These are phyloP conservation scores for Starmerella etchellsii DNA, from an alignment of 805 yeast species.

Conservation along the genomic window DNA sequence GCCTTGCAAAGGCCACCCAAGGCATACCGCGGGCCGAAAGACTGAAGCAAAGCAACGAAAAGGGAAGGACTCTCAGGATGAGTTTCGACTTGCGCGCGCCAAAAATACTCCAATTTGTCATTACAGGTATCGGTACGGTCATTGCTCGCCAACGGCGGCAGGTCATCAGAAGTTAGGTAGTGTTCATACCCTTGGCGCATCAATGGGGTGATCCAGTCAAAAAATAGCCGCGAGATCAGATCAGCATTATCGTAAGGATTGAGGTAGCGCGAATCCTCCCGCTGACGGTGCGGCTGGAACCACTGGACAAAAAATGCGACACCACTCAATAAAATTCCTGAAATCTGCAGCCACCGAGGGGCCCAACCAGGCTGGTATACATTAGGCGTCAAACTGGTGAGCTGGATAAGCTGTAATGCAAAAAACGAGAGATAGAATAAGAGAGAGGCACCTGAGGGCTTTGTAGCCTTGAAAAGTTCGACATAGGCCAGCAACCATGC, in stretches of 20 bases:
- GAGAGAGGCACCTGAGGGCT: conserved; percentile 56
- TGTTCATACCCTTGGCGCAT: conserved; percentile 66
- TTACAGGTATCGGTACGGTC: conserved; percentile 45
- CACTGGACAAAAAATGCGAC: conserved; percentile 11
- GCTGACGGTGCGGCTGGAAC: conserved; percentile 34
- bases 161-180: conserved; percentile 41
- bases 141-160: conserved; percentile 64
- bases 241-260: conserved; percentile 48
- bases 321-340: conserved; percentile 24
- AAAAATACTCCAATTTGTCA: conserved; percentile 40
- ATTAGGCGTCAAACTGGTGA: conserved; percentile 17
- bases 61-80: conserved; percentile 36
- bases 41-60: conserved; percentile 44
- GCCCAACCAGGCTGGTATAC: background rate
- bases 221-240: conserved; percentile 62
- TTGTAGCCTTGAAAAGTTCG: conserved; percentile 53
- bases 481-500: conserved; percentile 49
- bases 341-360: background rate
- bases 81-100: conserved; percentile 43
- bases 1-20: conserved; percentile 62
- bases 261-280: conserved; percentile 24
- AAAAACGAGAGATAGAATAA: conserved; percentile 60
- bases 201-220: conserved; percentile 81
- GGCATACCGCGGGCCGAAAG: conserved; percentile 63
- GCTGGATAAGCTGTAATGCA: conserved; percentile 37